Evolutionary conservation across 495 filamentous ascomycete species (phyloP).

Genomic region (Trichoderma reesei): DNA sequence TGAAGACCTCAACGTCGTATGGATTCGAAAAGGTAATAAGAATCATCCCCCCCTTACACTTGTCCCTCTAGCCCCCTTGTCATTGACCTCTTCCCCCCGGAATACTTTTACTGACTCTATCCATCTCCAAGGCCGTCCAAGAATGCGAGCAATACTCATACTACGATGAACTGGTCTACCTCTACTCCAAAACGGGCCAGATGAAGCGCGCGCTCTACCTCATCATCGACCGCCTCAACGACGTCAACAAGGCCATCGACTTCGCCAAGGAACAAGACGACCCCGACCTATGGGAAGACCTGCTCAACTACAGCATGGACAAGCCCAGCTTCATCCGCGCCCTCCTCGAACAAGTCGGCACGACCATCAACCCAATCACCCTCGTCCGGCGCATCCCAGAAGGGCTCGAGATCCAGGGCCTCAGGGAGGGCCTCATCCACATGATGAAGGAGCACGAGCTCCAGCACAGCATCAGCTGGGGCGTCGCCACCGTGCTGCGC

Average conservation of each 20-base stretch:
- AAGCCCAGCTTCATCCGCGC: slow-evolving; percentile 90
- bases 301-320: slow-evolving; percentile 92
- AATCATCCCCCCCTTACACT: background rate
- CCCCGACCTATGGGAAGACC: slow-evolving; percentile 84
- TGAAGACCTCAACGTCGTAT: slow-evolving; percentile 76
- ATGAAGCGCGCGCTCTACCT: slow-evolving; percentile 81
- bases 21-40: slow-evolving; percentile 54
- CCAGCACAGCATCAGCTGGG: slow-evolving; percentile 79
- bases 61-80: too few relatives aligned
- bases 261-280: slow-evolving; percentile 92
- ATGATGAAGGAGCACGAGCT: slow-evolving; percentile 92
- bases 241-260: slow-evolving; percentile 82
- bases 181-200: slow-evolving; percentile 89
- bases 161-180: slow-evolving; percentile 83
- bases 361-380: slow-evolving; percentile 79
- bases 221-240: slow-evolving; percentile 78
- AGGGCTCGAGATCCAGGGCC: slow-evolving; percentile 80
- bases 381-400: slow-evolving; percentile 85
- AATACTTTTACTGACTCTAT: background rate
- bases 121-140: slow-evolving; percentile 44
- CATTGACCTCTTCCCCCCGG: too few relatives aligned
- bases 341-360: slow-evolving; percentile 86
- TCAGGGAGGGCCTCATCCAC: slow-evolving; percentile 71
- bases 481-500: slow-evolving; percentile 75
- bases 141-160: slow-evolving; percentile 72